Evolutionary conservation across 2,329 filamentous ascomycete species (phyloP).

Genomic region (Pseudogymnoascus sp.): DNA sequence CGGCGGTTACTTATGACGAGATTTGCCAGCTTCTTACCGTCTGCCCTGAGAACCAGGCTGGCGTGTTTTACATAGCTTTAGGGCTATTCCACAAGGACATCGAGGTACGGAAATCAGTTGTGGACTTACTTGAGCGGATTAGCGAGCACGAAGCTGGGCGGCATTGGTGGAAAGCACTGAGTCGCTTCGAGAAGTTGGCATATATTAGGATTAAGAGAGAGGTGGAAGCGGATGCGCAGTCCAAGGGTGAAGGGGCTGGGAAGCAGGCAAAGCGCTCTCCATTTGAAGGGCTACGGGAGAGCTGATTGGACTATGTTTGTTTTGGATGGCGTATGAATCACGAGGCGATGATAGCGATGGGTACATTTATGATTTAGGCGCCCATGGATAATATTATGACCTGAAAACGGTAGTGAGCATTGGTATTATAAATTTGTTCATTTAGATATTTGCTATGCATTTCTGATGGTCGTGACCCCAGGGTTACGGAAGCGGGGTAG

Average conservation of each 20-base stretch:
- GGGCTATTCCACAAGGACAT: slow-evolving; percentile 85
- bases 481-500: slow-evolving; percentile 8
- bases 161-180: slow-evolving; percentile 85
- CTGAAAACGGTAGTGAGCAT: background rate
- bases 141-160: slow-evolving; percentile 81
- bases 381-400: background rate
- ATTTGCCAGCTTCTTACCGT: slow-evolving; percentile 78
- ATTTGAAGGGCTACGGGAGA: background rate
- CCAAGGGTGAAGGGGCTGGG: background rate
- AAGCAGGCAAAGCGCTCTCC: slow-evolving; percentile 3
- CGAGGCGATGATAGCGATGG: background rate
- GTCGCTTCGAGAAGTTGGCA: slow-evolving; percentile 80
- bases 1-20: slow-evolving; percentile 73
- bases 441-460: background rate
- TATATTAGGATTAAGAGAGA: slow-evolving; percentile 73
- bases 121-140: slow-evolving; percentile 74
- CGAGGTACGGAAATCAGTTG: slow-evolving; percentile 69
- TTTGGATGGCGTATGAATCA: slow-evolving; percentile 7
- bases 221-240: slow-evolving; percentile 41
- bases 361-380: slow-evolving; percentile 8
- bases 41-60: slow-evolving; percentile 77
- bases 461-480: background rate
- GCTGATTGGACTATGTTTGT: background rate
- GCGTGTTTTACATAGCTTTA: slow-evolving; percentile 82
- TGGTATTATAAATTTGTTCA: background rate